Evolutionary conservation across 192 early-diverging fungal species (phyloP).

Genomic region (Geranomyces variabilis): DNA sequence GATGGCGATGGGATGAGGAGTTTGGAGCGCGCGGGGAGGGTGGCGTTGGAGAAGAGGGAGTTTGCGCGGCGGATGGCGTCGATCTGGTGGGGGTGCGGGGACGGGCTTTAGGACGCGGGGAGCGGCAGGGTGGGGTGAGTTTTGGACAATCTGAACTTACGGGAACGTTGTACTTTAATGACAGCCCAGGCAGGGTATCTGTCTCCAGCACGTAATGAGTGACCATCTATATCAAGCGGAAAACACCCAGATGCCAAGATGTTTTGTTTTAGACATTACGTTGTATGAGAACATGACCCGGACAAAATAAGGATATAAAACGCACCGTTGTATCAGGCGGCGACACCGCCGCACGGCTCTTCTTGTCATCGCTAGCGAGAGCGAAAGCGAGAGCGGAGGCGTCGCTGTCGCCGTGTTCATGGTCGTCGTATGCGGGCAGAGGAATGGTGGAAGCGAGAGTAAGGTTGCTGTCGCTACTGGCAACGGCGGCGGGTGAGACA

Average conservation of each 20-base stretch:
- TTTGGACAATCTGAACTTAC: not conserved
- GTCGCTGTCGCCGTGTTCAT: not conserved
- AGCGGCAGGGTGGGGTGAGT: not conserved
- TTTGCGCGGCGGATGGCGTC: constrained; percentile 4
- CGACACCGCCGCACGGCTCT: not conserved
- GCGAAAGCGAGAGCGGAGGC: no score
- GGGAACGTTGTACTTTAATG: constrained; percentile 3
- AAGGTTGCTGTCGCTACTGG: no score
- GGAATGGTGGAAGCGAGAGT: not conserved
- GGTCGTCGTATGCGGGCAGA: constrained; percentile 1
- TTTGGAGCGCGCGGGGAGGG: not conserved
- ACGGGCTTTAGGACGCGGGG: no score
- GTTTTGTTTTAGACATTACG: no score
- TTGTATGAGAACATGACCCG: no score
- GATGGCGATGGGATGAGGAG: not conserved
- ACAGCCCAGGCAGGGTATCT: not conserved
- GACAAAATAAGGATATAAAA: not conserved
- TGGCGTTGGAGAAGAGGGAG: constrained; percentile 3
- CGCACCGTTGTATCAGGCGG: not conserved
- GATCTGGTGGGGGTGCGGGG: not conserved
- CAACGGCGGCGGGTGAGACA: no score
- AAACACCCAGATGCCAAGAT: no score
- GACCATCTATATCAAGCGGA: constrained; percentile 6
- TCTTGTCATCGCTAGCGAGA: no score
- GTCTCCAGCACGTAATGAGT: not conserved